Evolutionary conservation across 139 green algal species (phyloP).

Genomic region (Chlamydomonas sphaeroides): DNA sequence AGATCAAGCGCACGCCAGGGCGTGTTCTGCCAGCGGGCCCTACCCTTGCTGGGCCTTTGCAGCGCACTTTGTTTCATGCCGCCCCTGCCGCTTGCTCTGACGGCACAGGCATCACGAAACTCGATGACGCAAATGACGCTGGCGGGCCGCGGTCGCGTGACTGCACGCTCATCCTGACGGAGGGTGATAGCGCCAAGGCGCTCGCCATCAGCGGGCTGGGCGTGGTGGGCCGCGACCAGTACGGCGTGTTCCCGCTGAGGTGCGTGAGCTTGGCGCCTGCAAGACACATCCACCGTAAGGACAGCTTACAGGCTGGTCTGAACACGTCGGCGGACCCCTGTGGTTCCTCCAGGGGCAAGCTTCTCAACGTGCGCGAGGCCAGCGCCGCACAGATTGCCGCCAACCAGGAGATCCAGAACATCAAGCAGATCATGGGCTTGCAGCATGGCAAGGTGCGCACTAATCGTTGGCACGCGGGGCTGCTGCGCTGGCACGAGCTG

Average conservation of each 20-base stretch:
- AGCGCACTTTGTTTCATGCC: no score
- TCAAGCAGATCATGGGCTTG: conserved; percentile 99
- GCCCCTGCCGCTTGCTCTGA: no score
- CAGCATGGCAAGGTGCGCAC: conserved; percentile 95
- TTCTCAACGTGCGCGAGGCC: conserved; percentile 99
- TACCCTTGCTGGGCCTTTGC: no score
- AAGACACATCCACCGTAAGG: no score
- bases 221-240: conserved; percentile 95
- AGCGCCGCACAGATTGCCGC: conserved; percentile 85
- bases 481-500: no score
- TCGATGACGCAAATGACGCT: conserved; percentile 98
- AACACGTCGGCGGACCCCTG: no score
- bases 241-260: conserved; percentile 97
- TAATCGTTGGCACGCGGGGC: no score
- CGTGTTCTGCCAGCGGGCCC: no score
- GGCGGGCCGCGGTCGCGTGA: conserved; percentile 83
- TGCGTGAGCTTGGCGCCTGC: no score
- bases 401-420: conserved; percentile 97
- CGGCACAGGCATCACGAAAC: conserved; percentile 93
- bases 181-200: conserved; percentile 98
- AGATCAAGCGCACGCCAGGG: no score
- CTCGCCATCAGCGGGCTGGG: conserved; percentile 94
- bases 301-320: no score
- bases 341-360: conserved; percentile 93
- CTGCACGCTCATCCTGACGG: conserved; percentile 99